Percentiles rank a stretch among this genome's conserved stretches.
Conservation (phyloP, 1,284 basidiomycete genomes). For the Schizophyllum commune region DNA sequence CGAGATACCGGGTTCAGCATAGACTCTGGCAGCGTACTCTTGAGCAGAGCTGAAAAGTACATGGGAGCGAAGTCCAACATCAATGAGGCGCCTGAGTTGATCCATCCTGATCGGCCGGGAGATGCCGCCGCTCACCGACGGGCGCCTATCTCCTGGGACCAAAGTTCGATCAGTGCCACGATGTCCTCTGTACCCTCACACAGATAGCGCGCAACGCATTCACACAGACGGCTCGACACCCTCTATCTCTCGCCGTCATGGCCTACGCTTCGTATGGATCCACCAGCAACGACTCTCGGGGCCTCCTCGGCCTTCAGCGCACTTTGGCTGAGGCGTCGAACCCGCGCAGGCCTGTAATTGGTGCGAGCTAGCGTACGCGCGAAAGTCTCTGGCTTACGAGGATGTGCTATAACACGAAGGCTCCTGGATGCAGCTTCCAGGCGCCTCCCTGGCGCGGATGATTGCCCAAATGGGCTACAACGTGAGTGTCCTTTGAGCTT, state of each 20-base stretch:
- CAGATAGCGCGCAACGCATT: too few relatives aligned
- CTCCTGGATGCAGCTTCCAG: slow-evolving; percentile 23
- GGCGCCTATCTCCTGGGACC: neutral
- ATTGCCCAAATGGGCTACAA: slow-evolving; percentile 21
- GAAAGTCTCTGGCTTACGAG: neutral
- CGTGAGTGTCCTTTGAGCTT: slow-evolving; percentile 9
- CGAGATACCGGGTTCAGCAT: too few relatives aligned
- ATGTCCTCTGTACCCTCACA: neutral
- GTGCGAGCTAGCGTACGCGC: neutral
- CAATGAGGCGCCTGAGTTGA: too few relatives aligned
- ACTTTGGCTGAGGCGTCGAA: slow-evolving; percentile 13
- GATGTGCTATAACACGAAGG: slow-evolving; percentile 11
- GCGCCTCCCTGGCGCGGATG: slow-evolving; percentile 19
- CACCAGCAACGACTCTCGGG: slow-evolving; percentile 1
- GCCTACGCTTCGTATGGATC: neutral
- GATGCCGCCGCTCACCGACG: neutral
- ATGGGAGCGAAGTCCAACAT: too few relatives aligned
- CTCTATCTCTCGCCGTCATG: neutral
- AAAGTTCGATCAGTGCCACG: neutral
- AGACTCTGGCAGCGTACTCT: too few relatives aligned
- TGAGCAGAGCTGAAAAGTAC: too few relatives aligned
- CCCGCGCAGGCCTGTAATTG: slow-evolving; percentile 13
- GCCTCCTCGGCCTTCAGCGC: slow-evolving; percentile 14
- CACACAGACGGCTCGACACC: too few relatives aligned
- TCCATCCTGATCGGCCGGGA: too few relatives aligned